Percentiles rank a stretch among this genome's conserved stretches.
Evolutionary conservation across 192 early-diverging fungal genomes (phyloP).

Genomic region (Coemansia asiatica): DNA sequence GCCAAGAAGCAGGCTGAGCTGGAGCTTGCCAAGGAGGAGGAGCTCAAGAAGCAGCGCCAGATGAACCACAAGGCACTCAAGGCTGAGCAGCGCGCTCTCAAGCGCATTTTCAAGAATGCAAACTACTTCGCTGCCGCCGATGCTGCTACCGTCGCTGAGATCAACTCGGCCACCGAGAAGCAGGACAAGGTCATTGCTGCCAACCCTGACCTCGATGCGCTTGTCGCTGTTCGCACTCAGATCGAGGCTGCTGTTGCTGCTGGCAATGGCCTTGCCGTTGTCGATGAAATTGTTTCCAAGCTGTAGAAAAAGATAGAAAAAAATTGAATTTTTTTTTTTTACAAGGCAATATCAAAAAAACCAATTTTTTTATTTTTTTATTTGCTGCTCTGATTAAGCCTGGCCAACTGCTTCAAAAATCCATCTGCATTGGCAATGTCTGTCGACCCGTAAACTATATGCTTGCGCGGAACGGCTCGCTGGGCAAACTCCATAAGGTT

Average conservation of each 20-base stretch:
- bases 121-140: conserved; percentile 73
- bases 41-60: conserved; percentile 83
- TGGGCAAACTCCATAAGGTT: conserved; percentile 89
- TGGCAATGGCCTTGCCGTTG: conserved; percentile 62
- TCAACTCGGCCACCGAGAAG: conserved; percentile 71
- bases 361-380: not conserved
- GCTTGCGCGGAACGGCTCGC: conserved; percentile 66
- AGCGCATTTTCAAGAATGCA: conserved; percentile 71
- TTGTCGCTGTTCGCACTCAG: conserved; percentile 59
- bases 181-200: conserved; percentile 75
- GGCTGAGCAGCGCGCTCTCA: conserved; percentile 90
- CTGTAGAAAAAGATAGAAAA: conserved; percentile 19
- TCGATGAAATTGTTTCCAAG: conserved; percentile 52
- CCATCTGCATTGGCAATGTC: conserved; percentile 78
- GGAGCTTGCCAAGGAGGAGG: conserved; percentile 65
- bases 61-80: conserved; percentile 81
- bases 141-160: conserved; percentile 56
- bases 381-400: conserved; percentile 51
- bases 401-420: conserved; percentile 79
- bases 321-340: not conserved
- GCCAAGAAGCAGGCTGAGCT: conserved; percentile 61
- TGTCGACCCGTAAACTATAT: conserved; percentile 92
- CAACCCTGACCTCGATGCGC: conserved; percentile 59
- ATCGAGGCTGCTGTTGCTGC: conserved; percentile 66
- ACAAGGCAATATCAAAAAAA: not conserved